Base-by-base conservation (phyloP, 352 stramenopile species). In the Phytopythium boreale region DNA sequence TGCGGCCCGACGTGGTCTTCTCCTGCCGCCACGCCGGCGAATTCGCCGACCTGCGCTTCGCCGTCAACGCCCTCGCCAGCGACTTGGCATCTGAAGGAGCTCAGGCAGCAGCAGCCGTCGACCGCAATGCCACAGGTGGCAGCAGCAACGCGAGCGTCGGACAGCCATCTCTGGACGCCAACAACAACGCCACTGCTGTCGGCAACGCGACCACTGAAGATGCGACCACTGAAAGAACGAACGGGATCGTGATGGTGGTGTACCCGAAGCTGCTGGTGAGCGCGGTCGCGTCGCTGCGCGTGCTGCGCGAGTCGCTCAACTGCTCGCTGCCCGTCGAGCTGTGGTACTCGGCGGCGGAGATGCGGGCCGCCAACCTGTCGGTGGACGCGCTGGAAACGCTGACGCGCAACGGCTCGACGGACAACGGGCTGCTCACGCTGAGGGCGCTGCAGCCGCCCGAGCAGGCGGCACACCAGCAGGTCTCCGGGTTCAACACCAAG, bases 261-360 rank as follows among this genome's bases (percentile, higher is more conserved):
- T 86, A 90, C 64, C 75, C 74, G 0, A 84, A 83, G 51, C 58
- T 82, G 47, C 65, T 87, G 37, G 63, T 77, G 17, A 77, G 75
- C 39, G 69, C 62, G 10, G 86, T 84, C 36, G 76, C 74, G 9
- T 72, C 64, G 12, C 63, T 87, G 29, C 73, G 72, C 22, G 64
- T 67, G 6, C 67, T 90, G 49, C 74, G 80, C n/a, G 29, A 47
- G 22, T 63, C 49, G 14, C 47, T 74, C 24, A 76, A 77, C 44
- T 90, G 76, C 59, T 67, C 61, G 31, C 62, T 90, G 27, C 77
- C 77, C n/a, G 67, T 90, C 27, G 81, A 89, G 52, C 64, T 89
- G 26, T 89, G 80, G 80, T 88, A 80, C 44, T 51, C 73, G 20
- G 58, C 71, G 53, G 63, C 66, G 22, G 79, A 88, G 66, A 74